Conservation (phyloP, 78 protist genomes). For the Protostelium mycophagum region DNA sequence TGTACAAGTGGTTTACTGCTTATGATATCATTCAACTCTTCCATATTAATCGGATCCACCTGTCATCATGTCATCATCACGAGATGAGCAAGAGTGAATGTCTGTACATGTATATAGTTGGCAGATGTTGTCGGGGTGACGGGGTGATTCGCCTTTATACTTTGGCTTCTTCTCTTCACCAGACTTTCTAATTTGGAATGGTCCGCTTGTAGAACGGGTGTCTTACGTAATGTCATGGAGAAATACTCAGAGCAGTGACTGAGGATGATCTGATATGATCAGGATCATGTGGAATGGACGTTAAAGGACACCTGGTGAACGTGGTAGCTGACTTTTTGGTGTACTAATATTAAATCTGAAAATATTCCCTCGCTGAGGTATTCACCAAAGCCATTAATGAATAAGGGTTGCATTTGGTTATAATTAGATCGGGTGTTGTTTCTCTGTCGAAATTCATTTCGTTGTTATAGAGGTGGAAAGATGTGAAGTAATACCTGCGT, state of each 20-base stretch:
- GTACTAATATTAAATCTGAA: conserved; percentile 23
- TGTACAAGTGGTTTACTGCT: not conserved
- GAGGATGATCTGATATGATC: conserved; percentile 13
- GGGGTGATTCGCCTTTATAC: not conserved
- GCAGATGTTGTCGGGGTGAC: not conserved
- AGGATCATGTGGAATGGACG: not conserved
- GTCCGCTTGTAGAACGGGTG: not conserved
- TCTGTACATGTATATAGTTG: not conserved
- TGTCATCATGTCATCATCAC: not conserved
- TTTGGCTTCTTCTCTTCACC: not conserved
- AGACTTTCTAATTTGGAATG: not conserved
- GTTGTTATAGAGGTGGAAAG: not conserved
- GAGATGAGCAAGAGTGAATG: too few species aligned
- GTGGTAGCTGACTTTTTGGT: conserved; percentile 20
- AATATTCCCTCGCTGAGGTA: conserved; percentile 21
- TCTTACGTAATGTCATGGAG: not conserved
- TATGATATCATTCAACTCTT: not conserved
- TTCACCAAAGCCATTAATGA: conserved; percentile 35
- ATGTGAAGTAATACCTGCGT: not conserved
- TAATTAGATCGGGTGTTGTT: too few species aligned
- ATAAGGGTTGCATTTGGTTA: conserved; percentile 21
- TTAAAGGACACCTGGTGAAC: conserved; percentile 24
- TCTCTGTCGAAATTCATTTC: conserved; percentile 6
- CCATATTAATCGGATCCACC: not conserved
- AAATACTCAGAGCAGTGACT: conserved; percentile 47